These are phyloP conservation scores for Lecanicillium sp. DNA, from an alignment of 2,329 filamentous ascomycete genomes.

Conservation along the genomic window DNA sequence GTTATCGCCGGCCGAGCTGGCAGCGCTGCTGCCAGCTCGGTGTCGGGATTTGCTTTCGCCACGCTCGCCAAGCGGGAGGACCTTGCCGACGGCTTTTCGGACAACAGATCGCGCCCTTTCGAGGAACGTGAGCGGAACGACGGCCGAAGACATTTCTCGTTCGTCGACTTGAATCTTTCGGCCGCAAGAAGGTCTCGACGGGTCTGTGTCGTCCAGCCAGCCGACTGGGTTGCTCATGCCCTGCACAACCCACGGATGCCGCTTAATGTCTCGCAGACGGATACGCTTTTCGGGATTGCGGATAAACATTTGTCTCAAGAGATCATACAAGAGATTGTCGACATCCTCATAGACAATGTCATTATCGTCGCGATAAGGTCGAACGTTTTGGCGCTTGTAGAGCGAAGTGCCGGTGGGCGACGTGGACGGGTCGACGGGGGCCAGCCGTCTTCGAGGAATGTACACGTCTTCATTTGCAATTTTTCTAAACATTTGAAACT, in stretches of 20 bases:
- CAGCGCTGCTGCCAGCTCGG: conserved; percentile 52
- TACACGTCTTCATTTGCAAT: conserved; percentile 92
- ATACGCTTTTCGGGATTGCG: conserved; percentile 90
- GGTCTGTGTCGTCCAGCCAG: conserved; percentile 95
- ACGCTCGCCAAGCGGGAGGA: conserved; percentile 52
- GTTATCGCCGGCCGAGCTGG: conserved; percentile 54
- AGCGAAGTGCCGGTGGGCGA: conserved; percentile 46
- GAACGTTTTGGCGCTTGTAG: conserved; percentile 48
- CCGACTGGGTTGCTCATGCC: conserved; percentile 64
- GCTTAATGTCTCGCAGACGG: conserved; percentile 83
- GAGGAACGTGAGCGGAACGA: conserved; percentile 80
- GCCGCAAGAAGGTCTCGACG: conserved; percentile 66
- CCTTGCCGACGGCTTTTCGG: conserved; percentile 56
- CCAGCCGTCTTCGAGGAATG: conserved; percentile 74
- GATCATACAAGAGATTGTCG: conserved; percentile 68
- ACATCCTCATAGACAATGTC: conserved; percentile 81
- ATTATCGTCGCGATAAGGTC: conserved; percentile 66
- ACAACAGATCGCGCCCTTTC: conserved; percentile 76
- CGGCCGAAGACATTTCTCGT: conserved; percentile 80
- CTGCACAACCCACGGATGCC: conserved; percentile 81
- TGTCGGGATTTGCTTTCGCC: conserved; percentile 45
- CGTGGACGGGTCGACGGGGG: conserved; percentile 58
- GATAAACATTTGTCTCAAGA: conserved; percentile 69
- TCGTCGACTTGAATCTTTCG: conserved; percentile 88
- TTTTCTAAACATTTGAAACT: conserved; percentile 83